Evolutionary conservation across 192 early-diverging fungal genomes (phyloP), one percentile per base, ranked within the genome.

Genomic region (Podila minutissima): DNA sequence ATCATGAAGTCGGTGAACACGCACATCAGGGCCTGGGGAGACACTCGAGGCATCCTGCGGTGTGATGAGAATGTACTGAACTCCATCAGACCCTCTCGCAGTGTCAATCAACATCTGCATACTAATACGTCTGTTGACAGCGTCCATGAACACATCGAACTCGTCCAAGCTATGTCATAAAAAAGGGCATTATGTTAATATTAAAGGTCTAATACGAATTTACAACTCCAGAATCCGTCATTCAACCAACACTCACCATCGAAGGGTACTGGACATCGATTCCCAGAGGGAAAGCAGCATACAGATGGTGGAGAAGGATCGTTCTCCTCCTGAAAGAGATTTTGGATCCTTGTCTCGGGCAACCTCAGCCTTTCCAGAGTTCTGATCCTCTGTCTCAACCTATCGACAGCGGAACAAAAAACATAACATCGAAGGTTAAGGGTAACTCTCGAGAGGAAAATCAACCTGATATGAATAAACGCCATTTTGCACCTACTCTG

Each of bases 121-220:
- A 41, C 89, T 93, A 66, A 93, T 91, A 32, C 85, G 77, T 7
- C 98, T 90, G 82, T 99, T 99, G n/a, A 97, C 97, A 5, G 96
- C 95, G 82, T 99, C 98, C 97, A 97, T 97, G 73, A 96, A 99
- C 26, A 99, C 97, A 81, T 99, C 98, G 89, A 97, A 99, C 88
- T 99, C 98, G 76, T 99, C 98, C 74, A 99, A 84, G 26, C 89
- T 89, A 76, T 46, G 19, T 20, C 4, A 5, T n/a, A 8, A 41
- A 53, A 17, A 61, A 9, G 13, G 35, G 28, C 2, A 63, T 15
- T 51, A 10, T 48, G 59, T 31, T 15, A 38, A 8, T 12, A 28
- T 22, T 26, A n/a, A 13, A 12, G 33, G 13, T n/a, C 17, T 19
- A 12, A 8, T 11, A 35, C 29, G 24, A 53, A 48, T 5, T 10